A percentile compares a stretch with the other conserved stretches of the same genome.
phyloP scores from a whole-genome alignment of 2,329 filamentous ascomycete species.

The Diplodia scrobiculata region DNA sequence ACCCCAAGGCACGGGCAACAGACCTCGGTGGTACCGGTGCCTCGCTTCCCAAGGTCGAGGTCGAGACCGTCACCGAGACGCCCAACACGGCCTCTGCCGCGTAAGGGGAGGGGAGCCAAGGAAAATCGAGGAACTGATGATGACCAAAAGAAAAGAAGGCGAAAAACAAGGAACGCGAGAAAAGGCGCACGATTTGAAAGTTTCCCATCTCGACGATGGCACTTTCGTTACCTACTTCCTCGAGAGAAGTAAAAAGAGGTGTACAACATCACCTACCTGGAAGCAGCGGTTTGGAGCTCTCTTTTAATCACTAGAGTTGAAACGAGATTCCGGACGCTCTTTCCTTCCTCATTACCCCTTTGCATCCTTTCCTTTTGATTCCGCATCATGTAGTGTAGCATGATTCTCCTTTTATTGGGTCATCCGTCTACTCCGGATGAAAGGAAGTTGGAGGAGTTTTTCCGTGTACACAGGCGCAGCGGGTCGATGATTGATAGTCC shows the following conservation, averaged over 20 bases:
- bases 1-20: conserved; percentile 72
- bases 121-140: conserved; percentile 8
- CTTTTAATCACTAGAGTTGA: background rate
- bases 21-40: conserved; percentile 75
- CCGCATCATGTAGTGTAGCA: conserved; percentile 17
- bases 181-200: background rate
- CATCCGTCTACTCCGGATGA: background rate
- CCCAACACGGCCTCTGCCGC: conserved; percentile 14
- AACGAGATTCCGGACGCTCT: background rate
- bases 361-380: background rate
- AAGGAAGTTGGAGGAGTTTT: background rate
- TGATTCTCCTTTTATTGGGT: conserved; percentile 22
- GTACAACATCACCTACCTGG: background rate
- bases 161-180: background rate
- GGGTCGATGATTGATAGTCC: conserved; percentile 19
- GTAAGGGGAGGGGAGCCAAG: background rate
- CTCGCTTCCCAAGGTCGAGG: conserved; percentile 66
- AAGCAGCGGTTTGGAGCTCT: conserved; percentile 4
- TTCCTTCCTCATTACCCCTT: background rate
- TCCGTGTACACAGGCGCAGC: conserved; percentile 10
- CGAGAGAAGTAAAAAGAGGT: background rate
- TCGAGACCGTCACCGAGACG: conserved; percentile 55
- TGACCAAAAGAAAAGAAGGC: background rate
- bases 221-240: conserved; percentile 4
- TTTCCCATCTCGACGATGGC: background rate